Conservation (phyloP, 1,284 basidiomycete genomes). For the Cryptococcus jaspeensis region DNA sequence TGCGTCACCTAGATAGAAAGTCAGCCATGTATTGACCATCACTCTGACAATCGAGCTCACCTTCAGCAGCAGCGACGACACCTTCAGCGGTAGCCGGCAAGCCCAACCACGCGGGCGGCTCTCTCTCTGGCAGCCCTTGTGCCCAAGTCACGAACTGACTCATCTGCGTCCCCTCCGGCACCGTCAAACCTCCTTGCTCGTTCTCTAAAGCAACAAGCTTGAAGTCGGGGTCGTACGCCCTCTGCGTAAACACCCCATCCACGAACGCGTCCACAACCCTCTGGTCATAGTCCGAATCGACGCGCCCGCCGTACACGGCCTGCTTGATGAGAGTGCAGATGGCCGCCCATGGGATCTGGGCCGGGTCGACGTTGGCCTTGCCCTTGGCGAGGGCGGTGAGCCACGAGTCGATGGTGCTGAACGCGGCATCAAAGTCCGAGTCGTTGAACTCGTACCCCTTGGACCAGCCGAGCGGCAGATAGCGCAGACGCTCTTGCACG, state of each 20-base stretch:
- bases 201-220: constrained; percentile 63
- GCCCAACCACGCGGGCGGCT: constrained; percentile 89
- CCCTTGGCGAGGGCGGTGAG: constrained; percentile 76
- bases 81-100: constrained; percentile 85
- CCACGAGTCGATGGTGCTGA: constrained; percentile 88
- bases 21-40: constrained; percentile 7
- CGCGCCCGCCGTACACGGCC: constrained; percentile 87
- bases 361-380: constrained; percentile 84
- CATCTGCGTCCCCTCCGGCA: constrained; percentile 87
- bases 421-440: constrained; percentile 91
- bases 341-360: constrained; percentile 87
- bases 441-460: constrained; percentile 97
- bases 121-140: constrained; percentile 76
- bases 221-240: constrained; percentile 88
- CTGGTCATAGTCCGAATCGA: constrained; percentile 94
- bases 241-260: constrained; percentile 77
- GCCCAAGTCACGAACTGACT: constrained; percentile 89
- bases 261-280: constrained; percentile 87
- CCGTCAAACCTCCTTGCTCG: constrained; percentile 62
- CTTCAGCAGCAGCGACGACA: constrained; percentile 85
- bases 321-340: constrained; percentile 86
- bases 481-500: constrained; percentile 90
- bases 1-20: constrained; percentile 63
- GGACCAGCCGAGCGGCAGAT: constrained; percentile 92
- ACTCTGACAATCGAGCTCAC: constrained; percentile 53